A percentile compares a stretch with the other conserved stretches of the same genome.
Conservation (phyloP, 495 filamentous ascomycete species). For the Hyaloscypha hepaticicola region DNA sequence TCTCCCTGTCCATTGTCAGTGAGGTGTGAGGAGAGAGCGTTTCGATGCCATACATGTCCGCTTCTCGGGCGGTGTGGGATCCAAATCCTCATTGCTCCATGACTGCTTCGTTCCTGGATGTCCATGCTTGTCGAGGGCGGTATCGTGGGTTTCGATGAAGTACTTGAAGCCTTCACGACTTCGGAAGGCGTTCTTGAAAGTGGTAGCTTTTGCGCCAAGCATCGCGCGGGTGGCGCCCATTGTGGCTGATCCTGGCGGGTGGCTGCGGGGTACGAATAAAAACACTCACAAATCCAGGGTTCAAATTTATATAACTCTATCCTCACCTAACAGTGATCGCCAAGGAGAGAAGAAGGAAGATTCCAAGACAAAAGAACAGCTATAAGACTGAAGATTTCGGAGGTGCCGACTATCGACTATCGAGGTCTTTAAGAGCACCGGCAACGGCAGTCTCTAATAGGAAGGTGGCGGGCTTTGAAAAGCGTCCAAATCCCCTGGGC, state of each 20-base stretch:
- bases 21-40: neutral
- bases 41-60: constrained; percentile 11
- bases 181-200: constrained; percentile 29
- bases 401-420: too few relatives aligned
- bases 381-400: too few relatives aligned
- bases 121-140: constrained; percentile 32
- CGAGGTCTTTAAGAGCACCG: too few relatives aligned
- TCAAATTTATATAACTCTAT: too few relatives aligned
- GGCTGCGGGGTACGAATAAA: constrained; percentile 5
- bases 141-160: constrained; percentile 32
- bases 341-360: too few relatives aligned
- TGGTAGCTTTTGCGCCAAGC: constrained; percentile 6
- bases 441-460: too few relatives aligned
- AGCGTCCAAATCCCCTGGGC: too few relatives aligned
- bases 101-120: constrained; percentile 17
- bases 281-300: too few relatives aligned
- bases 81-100: constrained; percentile 36
- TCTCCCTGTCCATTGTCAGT: constrained; percentile 12
- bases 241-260: neutral
- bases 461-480: too few relatives aligned
- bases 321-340: too few relatives aligned
- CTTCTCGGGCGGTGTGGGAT: constrained; percentile 36
- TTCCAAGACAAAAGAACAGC: too few relatives aligned
- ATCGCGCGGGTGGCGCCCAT: constrained; percentile 9
- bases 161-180: constrained; percentile 28